These are phyloP conservation scores for Pisolithus marmoratus DNA, from an alignment of 768 basidiomycete species.

Conservation along the genomic window DNA sequence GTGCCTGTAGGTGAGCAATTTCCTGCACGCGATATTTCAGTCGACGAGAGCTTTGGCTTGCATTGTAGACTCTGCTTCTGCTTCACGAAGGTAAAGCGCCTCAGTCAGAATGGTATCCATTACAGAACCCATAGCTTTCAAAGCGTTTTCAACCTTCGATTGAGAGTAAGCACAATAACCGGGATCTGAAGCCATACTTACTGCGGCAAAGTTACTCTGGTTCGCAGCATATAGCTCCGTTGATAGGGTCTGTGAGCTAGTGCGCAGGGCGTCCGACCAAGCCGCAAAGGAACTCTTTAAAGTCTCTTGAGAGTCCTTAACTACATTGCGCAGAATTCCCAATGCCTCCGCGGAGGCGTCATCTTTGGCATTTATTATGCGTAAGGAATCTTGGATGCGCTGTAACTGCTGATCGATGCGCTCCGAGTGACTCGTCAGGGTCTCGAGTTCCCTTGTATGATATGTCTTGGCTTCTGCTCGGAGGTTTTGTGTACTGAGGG, in stretches of 20 bases:
- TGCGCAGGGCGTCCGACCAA: conserved; percentile 53
- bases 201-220: conserved; percentile 40
- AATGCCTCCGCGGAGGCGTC: conserved; percentile 49
- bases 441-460: conserved; percentile 50
- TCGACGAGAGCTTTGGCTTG: conserved; percentile 47
- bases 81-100: conserved; percentile 50
- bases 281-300: conserved; percentile 46
- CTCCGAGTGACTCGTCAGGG: conserved; percentile 43
- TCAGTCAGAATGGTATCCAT: conserved; percentile 58
- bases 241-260: conserved; percentile 43
- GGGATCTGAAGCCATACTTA: conserved; percentile 19
- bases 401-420: conserved; percentile 55
- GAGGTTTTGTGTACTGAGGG: conserved; percentile 48
- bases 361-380: conserved; percentile 52
- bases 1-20: conserved; percentile 56
- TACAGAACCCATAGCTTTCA: conserved; percentile 53
- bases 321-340: conserved; percentile 37
- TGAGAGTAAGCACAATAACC: conserved; percentile 3
- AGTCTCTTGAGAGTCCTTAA: conserved; percentile 48
- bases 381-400: conserved; percentile 46
- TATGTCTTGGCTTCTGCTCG: conserved; percentile 52
- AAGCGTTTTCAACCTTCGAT: conserved; percentile 46
- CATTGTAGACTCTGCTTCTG: conserved; percentile 45
- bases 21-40: conserved; percentile 44
- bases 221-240: conserved; percentile 40